Evolutionary conservation across 2,329 filamentous ascomycete species (phyloP).

Genomic region (Incumbomyces delicatus): DNA sequence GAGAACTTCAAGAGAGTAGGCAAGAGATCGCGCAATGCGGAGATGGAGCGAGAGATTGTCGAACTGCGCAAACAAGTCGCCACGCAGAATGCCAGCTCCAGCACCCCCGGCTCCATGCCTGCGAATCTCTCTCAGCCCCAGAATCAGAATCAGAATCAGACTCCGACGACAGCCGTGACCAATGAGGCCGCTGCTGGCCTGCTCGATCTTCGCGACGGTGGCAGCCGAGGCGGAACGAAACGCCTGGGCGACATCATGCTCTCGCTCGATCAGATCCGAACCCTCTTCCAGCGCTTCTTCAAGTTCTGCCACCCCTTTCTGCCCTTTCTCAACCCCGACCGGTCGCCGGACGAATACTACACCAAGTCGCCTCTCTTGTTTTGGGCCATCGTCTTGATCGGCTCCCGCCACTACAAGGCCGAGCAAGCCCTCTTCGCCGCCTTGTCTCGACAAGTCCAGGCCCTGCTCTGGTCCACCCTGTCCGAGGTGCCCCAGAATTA

Average conservation of each 20-base stretch:
- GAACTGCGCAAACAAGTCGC: conserved; percentile 41
- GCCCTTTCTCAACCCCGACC: conserved; percentile 49
- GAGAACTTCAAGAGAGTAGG: conserved; percentile 60
- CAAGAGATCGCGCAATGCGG: conserved; percentile 56
- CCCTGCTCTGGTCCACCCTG: conserved; percentile 53
- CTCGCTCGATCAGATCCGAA: conserved; percentile 32
- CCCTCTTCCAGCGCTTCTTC: conserved; percentile 51
- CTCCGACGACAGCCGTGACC: conserved; percentile 16
- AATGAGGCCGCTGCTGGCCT: conserved; percentile 43
- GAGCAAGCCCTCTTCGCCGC: conserved; percentile 46
- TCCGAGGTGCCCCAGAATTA: conserved; percentile 53
- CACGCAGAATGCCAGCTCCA: conserved; percentile 16
- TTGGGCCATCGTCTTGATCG: conserved; percentile 56
- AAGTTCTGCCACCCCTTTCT: conserved; percentile 55
- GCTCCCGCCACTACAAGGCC: conserved; percentile 48
- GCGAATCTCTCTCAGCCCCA: too few species aligned
- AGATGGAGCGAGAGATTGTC: conserved; percentile 51
- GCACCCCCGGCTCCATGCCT: too few species aligned
- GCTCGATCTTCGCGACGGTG: conserved; percentile 39
- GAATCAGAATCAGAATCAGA: conserved; percentile 23
- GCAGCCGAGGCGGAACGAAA: conserved; percentile 28
- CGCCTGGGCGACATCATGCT: conserved; percentile 44
- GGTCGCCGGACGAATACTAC: conserved; percentile 48
- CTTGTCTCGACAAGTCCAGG: conserved; percentile 43
- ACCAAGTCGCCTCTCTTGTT: conserved; percentile 54